These are phyloP conservation scores for Tetracladium marchalianum DNA, from an alignment of 495 filamentous ascomycete species.

Conservation along the genomic window DNA sequence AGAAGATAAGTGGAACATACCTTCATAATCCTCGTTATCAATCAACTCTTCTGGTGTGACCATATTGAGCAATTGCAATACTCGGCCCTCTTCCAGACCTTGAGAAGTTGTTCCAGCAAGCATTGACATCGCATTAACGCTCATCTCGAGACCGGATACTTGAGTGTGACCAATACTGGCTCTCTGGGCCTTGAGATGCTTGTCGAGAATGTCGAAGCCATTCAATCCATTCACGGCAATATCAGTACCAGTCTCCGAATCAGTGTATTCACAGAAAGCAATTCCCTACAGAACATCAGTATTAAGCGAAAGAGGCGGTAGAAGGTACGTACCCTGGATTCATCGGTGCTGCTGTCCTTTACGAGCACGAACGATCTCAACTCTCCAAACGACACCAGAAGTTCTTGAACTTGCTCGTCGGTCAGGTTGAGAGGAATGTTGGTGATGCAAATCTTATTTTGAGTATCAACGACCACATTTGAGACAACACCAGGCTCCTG, in stretches of 20 bases:
- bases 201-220: constrained; percentile 83
- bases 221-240: constrained; percentile 88
- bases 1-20: constrained; percentile 32
- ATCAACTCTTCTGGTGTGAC: constrained; percentile 92
- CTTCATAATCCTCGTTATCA: constrained; percentile 88
- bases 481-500: constrained; percentile 71
- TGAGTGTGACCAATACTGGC: constrained; percentile 91
- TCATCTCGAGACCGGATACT: constrained; percentile 81
- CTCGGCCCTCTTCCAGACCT: constrained; percentile 65
- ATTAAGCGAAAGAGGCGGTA: constrained; percentile 7
- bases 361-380: constrained; percentile 88
- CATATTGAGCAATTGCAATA: constrained; percentile 94
- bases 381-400: constrained; percentile 82
- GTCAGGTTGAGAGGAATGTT: constrained; percentile 80
- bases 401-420: constrained; percentile 84
- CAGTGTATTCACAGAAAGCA: constrained; percentile 91
- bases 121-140: constrained; percentile 98
- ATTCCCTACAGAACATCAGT: constrained; percentile 55
- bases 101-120: constrained; percentile 84
- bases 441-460: constrained; percentile 87
- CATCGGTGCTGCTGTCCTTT: constrained; percentile 76
- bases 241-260: constrained; percentile 57
- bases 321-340: constrained; percentile 66
- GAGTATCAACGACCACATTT: constrained; percentile 76
- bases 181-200: constrained; percentile 71